Evolutionary conservation across 805 yeast species (phyloP).

Genomic region (Cyberlindnera saturnus): DNA sequence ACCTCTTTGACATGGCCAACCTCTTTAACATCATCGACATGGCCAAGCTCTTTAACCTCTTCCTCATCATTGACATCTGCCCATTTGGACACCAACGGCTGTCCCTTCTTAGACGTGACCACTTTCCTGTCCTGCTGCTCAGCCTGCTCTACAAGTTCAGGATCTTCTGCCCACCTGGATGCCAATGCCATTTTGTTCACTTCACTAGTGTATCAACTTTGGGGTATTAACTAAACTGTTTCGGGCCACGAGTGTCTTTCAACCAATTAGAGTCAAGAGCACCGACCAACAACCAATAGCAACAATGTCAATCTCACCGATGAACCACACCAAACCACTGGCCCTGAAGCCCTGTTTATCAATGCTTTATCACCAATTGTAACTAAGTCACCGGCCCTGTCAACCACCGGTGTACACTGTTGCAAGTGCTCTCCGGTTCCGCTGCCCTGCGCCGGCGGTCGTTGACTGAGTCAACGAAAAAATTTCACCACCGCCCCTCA

Average conservation of each 20-base stretch:
- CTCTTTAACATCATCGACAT: constrained; percentile 9
- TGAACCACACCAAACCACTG: too few relatives aligned
- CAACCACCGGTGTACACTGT: neutral
- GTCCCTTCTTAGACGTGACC: constrained; percentile 14
- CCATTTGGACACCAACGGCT: constrained; percentile 19
- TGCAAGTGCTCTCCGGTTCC: neutral
- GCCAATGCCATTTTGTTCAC: constrained; percentile 8
- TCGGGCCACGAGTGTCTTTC: too few relatives aligned
- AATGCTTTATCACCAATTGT: neutral
- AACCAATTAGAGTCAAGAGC: too few relatives aligned
- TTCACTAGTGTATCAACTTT: neutral
- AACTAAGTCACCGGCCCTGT: neutral
- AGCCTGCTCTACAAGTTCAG: constrained; percentile 12
- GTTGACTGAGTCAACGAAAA: constrained; percentile 1
- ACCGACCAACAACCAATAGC: too few relatives aligned
- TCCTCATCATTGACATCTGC: constrained; percentile 13
- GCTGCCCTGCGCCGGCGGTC: neutral
- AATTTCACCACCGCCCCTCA: neutral
- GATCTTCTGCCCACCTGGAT: constrained; percentile 23
- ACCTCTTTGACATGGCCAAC: neutral
- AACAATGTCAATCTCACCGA: too few relatives aligned
- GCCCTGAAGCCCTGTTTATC: too few relatives aligned
- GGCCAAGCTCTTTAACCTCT: constrained; percentile 7
- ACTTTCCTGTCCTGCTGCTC: constrained; percentile 12
- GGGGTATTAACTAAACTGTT: neutral